A percentile compares a stretch with the other conserved stretches of the same genome.
These are phyloP conservation scores for Marasmius oreades DNA, from an alignment of 1,284 basidiomycete species.

Conservation along the genomic window DNA sequence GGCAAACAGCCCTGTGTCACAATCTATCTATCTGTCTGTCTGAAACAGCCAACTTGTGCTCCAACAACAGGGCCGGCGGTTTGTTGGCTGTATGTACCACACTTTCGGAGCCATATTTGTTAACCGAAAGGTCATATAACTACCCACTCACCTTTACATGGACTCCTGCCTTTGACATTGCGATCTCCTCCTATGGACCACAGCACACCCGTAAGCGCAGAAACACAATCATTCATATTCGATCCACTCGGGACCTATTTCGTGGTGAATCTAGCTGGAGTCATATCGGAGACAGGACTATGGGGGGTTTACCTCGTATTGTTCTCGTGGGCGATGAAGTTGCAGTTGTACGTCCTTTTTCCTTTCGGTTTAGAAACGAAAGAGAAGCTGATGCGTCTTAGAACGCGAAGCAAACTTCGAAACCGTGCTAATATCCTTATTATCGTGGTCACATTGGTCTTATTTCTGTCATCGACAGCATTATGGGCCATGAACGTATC, in stretches of 20 bases:
- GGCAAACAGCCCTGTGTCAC: no score
- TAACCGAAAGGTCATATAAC: no score
- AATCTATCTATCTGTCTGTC: no score
- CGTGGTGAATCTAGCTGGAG: not conserved
- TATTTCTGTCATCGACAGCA: conserved; percentile 5
- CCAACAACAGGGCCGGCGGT: no score
- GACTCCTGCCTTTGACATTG: no score
- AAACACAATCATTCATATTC: not conserved
- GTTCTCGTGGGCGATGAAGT: not conserved
- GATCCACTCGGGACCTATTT: conserved; percentile 1
- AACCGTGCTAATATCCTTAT: not conserved
- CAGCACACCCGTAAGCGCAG: not conserved
- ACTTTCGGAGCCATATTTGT: no score
- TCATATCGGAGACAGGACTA: conserved; percentile 1
- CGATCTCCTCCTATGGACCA: not conserved
- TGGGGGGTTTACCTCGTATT: conserved; percentile 1
- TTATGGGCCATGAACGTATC: conserved; percentile 7
- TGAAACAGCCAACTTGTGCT: no score
- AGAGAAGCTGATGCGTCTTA: not conserved
- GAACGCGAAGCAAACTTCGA: not conserved
- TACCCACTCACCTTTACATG: no score
- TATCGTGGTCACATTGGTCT: not conserved
- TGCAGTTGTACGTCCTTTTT: conserved; percentile 1
- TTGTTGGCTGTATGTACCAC: no score
- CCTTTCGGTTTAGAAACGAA: no score